Conservation (phyloP, 768 basidiomycete species). For the Zangia roseola region DNA sequence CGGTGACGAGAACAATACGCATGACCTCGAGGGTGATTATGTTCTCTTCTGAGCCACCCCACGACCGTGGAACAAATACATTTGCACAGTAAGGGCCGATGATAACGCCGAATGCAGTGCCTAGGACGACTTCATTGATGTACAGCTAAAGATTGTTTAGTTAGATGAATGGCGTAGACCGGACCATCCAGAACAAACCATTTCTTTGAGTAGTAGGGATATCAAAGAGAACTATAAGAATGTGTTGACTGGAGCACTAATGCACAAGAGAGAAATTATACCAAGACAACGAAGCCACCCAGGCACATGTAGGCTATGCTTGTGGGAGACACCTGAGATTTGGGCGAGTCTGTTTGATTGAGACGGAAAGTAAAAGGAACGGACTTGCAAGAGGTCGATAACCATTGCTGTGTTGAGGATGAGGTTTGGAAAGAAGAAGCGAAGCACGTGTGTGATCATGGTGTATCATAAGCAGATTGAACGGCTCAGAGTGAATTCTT, state of each 20-base stretch:
- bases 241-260: neutral
- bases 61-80: conserved; percentile 74
- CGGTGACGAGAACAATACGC: conserved; percentile 84
- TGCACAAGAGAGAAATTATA: conserved; percentile 20
- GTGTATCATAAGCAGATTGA: too few relatives aligned
- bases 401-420: conserved; percentile 11
- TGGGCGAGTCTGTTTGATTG: conserved; percentile 23
- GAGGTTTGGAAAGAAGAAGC: neutral
- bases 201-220: conserved; percentile 81
- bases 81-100: conserved; percentile 73
- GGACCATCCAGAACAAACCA: conserved; percentile 41
- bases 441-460: too few relatives aligned
- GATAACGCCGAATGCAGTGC: conserved; percentile 60
- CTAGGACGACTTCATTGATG: conserved; percentile 92
- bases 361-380: conserved; percentile 5
- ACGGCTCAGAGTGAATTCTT: too few relatives aligned
- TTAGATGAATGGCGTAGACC: neutral
- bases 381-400: conserved; percentile 24
- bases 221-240: conserved; percentile 72
- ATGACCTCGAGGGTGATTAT: conserved; percentile 86
- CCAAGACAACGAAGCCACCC: conserved; percentile 54
- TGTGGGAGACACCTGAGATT: conserved; percentile 47
- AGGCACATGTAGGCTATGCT: conserved; percentile 61
- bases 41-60: conserved; percentile 55
- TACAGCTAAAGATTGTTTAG: conserved; percentile 51